Conservation (phyloP, 352 stramenopile species). For the Phytophthora fragariae region DNA sequence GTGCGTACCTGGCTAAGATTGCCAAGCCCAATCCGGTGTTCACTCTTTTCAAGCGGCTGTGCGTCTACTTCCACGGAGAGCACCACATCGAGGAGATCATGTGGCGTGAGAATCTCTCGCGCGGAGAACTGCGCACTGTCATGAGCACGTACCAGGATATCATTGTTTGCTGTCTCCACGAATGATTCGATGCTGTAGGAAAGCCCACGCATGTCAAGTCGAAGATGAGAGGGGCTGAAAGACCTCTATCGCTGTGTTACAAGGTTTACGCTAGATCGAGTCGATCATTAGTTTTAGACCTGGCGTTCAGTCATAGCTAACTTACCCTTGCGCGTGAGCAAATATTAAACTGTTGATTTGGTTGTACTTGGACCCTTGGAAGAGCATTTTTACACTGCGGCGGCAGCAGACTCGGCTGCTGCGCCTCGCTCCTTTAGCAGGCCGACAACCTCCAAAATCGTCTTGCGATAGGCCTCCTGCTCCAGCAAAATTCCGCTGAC, state of each 20-base stretch:
- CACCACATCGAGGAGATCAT: slow-evolving; percentile 92
- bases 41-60: slow-evolving; percentile 82
- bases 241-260: neutral
- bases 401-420: slow-evolving; percentile 12
- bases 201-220: neutral
- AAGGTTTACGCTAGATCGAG: slow-evolving; percentile 7
- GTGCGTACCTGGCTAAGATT: slow-evolving; percentile 82
- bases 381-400: slow-evolving; percentile 8
- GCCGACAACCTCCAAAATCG: slow-evolving; percentile 70
- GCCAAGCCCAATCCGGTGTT: slow-evolving; percentile 83
- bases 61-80: slow-evolving; percentile 88
- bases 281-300: slow-evolving; percentile 2
- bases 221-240: neutral
- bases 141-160: slow-evolving; percentile 89
- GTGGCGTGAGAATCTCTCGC: slow-evolving; percentile 87
- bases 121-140: slow-evolving; percentile 80
- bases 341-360: slow-evolving; percentile 13
- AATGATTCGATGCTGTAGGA: slow-evolving; percentile 42
- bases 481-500: slow-evolving; percentile 85
- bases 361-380: slow-evolving; percentile 1
- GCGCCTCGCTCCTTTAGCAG: slow-evolving; percentile 35
- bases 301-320: slow-evolving; percentile 17
- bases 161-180: slow-evolving; percentile 82
- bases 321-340: neutral
- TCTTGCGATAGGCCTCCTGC: slow-evolving; percentile 69